These are phyloP conservation scores for Metschnikowia similis DNA, from an alignment of 805 yeast species.

Conservation along the genomic window DNA sequence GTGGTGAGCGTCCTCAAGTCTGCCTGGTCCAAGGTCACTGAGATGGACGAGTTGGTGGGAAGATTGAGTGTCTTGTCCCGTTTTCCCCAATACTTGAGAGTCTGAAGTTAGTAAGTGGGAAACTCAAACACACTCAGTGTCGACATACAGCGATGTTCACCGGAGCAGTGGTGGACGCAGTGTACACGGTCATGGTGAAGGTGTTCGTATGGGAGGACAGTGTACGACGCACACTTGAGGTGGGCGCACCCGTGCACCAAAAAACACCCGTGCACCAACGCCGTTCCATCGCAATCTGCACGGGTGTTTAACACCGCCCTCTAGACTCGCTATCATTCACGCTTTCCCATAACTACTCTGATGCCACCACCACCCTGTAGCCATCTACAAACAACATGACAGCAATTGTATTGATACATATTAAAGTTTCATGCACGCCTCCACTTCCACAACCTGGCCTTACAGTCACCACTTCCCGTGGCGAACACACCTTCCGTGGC, in stretches of 20 bases:
- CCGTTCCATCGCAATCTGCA: background rate
- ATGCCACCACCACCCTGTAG: too few relatives aligned
- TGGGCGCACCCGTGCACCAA: conserved; percentile 1
- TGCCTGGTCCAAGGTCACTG: conserved; percentile 87
- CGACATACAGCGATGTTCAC: conserved; percentile 87
- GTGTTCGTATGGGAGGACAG: background rate
- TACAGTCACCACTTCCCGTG: conserved; percentile 96
- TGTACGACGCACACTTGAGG: background rate
- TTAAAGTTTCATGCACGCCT: conserved; percentile 36
- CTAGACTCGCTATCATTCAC: background rate
- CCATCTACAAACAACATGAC: background rate
- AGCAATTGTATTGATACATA: conserved; percentile 3
- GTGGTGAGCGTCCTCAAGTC: conserved; percentile 91
- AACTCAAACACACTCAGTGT: background rate
- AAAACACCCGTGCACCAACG: background rate
- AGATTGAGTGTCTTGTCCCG: conserved; percentile 82
- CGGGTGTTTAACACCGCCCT: background rate
- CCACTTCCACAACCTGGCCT: conserved; percentile 96
- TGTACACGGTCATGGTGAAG: conserved; percentile 46
- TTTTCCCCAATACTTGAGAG: conserved; percentile 98
- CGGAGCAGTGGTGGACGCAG: conserved; percentile 91
- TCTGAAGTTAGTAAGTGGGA: conserved; percentile 34
- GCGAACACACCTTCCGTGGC: conserved; percentile 84
- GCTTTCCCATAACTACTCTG: background rate
- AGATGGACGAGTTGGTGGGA: conserved; percentile 94